A percentile compares a stretch with the other conserved stretches of the same genome.
Evolutionary conservation across 495 filamentous ascomycete species (phyloP).

Genomic region (Pyrenula massariospora): DNA sequence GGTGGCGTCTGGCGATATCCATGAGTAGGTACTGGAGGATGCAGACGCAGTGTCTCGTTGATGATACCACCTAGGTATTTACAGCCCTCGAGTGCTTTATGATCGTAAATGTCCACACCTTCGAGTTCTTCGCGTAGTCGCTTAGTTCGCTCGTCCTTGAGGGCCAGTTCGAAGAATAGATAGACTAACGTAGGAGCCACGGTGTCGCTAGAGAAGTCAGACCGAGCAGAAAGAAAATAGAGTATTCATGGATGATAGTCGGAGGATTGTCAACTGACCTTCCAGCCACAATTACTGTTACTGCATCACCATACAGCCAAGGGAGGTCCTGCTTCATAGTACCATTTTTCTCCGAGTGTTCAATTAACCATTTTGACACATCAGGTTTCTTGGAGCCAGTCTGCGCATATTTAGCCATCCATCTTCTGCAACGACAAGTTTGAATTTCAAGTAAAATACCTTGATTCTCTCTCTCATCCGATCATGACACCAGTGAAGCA

Average conservation of each 20-base stretch:
- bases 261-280: constrained; percentile 12
- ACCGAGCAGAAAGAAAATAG: constrained; percentile 1
- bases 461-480: constrained; percentile 20
- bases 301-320: constrained; percentile 18
- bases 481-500: constrained; percentile 18
- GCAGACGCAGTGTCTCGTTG: constrained; percentile 36
- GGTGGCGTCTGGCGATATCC: constrained; percentile 26
- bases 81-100: no score
- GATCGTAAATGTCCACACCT: constrained; percentile 8
- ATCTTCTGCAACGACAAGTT: constrained; percentile 1
- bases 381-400: constrained; percentile 7
- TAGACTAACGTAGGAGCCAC: constrained; percentile 16
- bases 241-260: no score
- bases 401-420: constrained; percentile 6
- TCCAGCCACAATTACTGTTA: constrained; percentile 23
- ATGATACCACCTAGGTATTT: constrained; percentile 36
- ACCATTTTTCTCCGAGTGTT: no score
- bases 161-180: constrained; percentile 23
- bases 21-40: constrained; percentile 27
- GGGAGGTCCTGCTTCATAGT: no score
- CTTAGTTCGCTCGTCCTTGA: no score
- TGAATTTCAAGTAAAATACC: constrained; percentile 1
- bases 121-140: constrained; percentile 3
- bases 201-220: constrained; percentile 24
- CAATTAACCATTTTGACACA: constrained; percentile 23